phyloP scores from a whole-genome alignment of 805 yeast species.

The Teunomyces funiuensis region DNA sequence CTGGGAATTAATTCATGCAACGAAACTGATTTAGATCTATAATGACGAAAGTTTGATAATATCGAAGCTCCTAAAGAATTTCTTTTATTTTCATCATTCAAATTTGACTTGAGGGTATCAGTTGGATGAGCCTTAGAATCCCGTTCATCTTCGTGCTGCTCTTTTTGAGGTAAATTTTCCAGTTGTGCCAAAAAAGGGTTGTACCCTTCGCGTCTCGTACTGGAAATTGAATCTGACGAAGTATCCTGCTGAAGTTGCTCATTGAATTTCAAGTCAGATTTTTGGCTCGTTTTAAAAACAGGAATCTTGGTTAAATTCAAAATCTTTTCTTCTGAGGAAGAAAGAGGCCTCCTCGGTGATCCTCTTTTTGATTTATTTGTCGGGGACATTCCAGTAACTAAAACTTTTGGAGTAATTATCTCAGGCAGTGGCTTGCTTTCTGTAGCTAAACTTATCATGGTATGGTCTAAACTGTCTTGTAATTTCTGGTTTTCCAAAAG shows the following conservation, averaged over 20 bases:
- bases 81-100: neutral
- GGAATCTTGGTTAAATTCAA: constrained; percentile 27
- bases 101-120: constrained; percentile 8
- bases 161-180: neutral
- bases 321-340: constrained; percentile 25
- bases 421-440: no score
- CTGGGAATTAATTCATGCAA: constrained; percentile 20
- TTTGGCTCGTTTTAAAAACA: constrained; percentile 13
- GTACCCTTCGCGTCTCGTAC: neutral
- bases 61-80: neutral
- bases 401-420: neutral
- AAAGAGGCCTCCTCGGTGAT: constrained; percentile 17
- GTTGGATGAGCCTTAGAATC: constrained; percentile 11
- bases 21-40: constrained; percentile 23
- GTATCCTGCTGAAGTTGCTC: neutral
- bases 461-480: neutral
- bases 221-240: neutral
- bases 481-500: neutral
- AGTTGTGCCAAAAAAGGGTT: neutral
- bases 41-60: constrained; percentile 11
- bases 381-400: no score
- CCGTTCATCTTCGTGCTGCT: constrained; percentile 2
- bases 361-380: constrained; percentile 7
- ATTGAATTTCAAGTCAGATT: neutral
- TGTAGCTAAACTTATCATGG: no score